Evolutionary conservation across 805 yeast genomes (phyloP), one percentile per base, ranked within the genome.

Genomic region (Cyberlindnera veronae): DNA sequence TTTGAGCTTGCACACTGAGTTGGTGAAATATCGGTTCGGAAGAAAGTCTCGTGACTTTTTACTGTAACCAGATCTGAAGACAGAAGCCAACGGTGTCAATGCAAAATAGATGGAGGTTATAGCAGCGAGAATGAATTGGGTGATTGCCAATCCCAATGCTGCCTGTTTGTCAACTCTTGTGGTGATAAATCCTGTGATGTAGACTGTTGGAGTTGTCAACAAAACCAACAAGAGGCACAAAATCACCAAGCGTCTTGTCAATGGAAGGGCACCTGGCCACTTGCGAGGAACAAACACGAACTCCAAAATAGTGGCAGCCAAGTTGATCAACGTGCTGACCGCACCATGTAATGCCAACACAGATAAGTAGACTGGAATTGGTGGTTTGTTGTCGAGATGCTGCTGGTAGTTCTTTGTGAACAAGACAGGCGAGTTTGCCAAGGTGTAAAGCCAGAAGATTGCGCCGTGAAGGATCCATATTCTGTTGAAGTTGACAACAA

Each of bases 391-490:
- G 51, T 84, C 73, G 33, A 68, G 48, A 6, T 67, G 55, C 29
- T 75, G 77, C 36, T 66, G 65, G 54, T 82, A 84, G 38, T 74
- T 63, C 28, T 63, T 62, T 0, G 88, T 81, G 58, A 82, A 85
- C 21, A 86, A 64, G 0, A 84, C 72, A 1, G 85, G 80, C 0
- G 89, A 68, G 56, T 86, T 84, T 56, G 73, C 74, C 32, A 81
- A 58, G 0, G 89, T 82, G 55, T 79, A 86, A 42, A 78, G 76
- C 95, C 95, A 86, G 58, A 83, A 86, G 24, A 79, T 66, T 1
- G 86, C 69, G 29, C 79, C 66, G 55, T 86, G 95, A 36, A 85
- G 74, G 39, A 83, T 79, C 90, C 91, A 84, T 38, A 84, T 77
- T 41, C 95, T 66, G 59, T 81, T 83, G 62, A 86, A 86, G 57